These are phyloP conservation scores for Pleurotus salmoneostramineus DNA, from an alignment of 768 basidiomycete species.

Conservation along the genomic window DNA sequence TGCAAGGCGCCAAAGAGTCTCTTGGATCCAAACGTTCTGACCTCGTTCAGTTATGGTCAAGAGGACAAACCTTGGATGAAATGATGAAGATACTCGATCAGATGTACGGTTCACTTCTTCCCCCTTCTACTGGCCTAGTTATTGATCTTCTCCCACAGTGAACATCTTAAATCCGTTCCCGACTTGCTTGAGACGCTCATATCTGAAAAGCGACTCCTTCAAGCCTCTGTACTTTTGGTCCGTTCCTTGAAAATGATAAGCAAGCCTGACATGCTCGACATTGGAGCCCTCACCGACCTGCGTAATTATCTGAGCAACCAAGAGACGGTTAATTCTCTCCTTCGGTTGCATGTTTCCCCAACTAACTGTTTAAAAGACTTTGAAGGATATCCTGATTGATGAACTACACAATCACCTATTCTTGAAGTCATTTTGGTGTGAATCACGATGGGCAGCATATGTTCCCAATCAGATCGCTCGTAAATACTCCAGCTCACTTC, in stretches of 20 bases:
- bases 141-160: conserved; percentile 43
- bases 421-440: conserved; percentile 95
- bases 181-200: conserved; percentile 92
- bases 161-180: conserved; percentile 86
- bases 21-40: conserved; percentile 83
- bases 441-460: conserved; percentile 87
- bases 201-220: conserved; percentile 89
- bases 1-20: conserved; percentile 78
- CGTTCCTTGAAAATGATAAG: conserved; percentile 87
- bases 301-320: conserved; percentile 80
- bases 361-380: conserved; percentile 46
- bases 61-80: conserved; percentile 90
- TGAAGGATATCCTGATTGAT: conserved; percentile 91
- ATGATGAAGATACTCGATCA: conserved; percentile 94
- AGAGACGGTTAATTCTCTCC: conserved; percentile 59
- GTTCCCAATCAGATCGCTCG: conserved; percentile 71
- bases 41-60: conserved; percentile 83
- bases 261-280: conserved; percentile 89
- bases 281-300: conserved; percentile 91
- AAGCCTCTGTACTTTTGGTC: conserved; percentile 84
- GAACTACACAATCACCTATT: conserved; percentile 98
- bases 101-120: conserved; percentile 50
- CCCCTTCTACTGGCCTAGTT: background rate
- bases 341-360: background rate
- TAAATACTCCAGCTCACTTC: conserved; percentile 33